Base-by-base conservation (phyloP, 2,329 filamentous ascomycete species). In the Sarocladium brachiariae region DNA sequence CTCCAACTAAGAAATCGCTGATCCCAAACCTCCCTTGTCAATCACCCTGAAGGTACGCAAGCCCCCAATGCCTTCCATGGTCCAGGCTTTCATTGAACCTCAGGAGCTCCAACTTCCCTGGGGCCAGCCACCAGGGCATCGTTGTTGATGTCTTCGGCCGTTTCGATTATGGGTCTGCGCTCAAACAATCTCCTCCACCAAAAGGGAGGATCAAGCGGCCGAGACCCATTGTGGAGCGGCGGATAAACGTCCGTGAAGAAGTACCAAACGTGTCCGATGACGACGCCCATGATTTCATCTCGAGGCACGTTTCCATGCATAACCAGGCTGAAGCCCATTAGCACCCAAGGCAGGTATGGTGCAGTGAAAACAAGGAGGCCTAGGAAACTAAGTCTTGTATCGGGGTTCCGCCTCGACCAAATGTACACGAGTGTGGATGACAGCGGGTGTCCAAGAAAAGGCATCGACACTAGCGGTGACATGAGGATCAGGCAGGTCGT, bases 181-280 rank as follows among this genome's bases (percentile, higher is more conserved):
- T 84, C 90, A 62, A 96, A 96, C 16, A 97, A 63, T 37, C 90
- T 79, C 52, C 87, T 80, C 92, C 92, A 99, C 84, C 89, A 96
- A 53, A 73, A 71, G 0, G 93, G 93, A 33, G 93, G 92, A 60
- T 96, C 92, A 45, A 99, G 75, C 1, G 93, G 93, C 51, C 88
- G 79, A 49, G 86, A 84, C 16, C 89, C 89, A 55, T 86, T 83
- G 68, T 96, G 88, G 38, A 96, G 78, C 2, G 90, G 87, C 3
- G 93, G 93, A 67, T 96, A 99, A 14, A 99, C 91, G 65, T 99
- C 93, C 53, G 84, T 88, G 68, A 97, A 96, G 72, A 96, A 99
- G 68, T 97, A 99, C 86, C 91, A 97, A 35, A 97, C 78, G 69
- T 99, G 93, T 9, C 93, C 93, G 34, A 97, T 91, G 9, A 93